Evolutionary conservation across 306 rosid species (phyloP), one percentile per base, ranked within the genome.

Genomic region (Ammopiptanthus mongolicus): DNA sequence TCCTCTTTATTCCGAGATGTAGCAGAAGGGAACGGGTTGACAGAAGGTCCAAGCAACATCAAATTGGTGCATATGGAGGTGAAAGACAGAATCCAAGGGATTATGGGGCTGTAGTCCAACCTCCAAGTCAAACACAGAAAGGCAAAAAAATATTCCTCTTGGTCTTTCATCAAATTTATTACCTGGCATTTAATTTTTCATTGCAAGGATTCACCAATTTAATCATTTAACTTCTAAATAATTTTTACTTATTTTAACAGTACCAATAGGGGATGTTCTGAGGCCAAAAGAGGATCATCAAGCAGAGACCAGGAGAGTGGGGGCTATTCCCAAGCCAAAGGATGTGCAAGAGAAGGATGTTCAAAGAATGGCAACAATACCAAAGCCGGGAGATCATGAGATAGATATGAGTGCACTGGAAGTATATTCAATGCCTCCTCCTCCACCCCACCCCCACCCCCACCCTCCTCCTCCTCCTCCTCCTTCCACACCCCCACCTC

Each of bases 1-100:
- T 87, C 28, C 88, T 96, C 64, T 87, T 89, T 73, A 69, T 91
- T 84, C 91, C 97, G 81, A 86, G 86, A 78, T 89, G 91, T 80
- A 74, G 44, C 37, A 73, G 74, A 88, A 82, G 89, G 78, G 87
- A 88, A 82, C 61, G 55, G 56, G 82, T 8, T 63, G 92, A 83
- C 56, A 75, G 88, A 76, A 76, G 80, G 78, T 90, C 93, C 74
- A 90, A 42, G 77, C 84, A 39, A 78, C 91, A 60, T 74, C 93
- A 82, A 83, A 96, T 90, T 72, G 93, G 92, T 78, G 84, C 97
- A 42, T 84, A 82, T 80, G 86, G 83, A 36, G 90, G 86, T 1
- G 96, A 86, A 72, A 88, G 96, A 76, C 92, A 85, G 63, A 85
- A 63, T 74, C 63, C 77, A 23, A 78, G 87, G 74, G 84, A 84